phyloP scores from a whole-genome alignment of 2,329 filamentous ascomycete species.

The Ophiostoma sp. region DNA sequence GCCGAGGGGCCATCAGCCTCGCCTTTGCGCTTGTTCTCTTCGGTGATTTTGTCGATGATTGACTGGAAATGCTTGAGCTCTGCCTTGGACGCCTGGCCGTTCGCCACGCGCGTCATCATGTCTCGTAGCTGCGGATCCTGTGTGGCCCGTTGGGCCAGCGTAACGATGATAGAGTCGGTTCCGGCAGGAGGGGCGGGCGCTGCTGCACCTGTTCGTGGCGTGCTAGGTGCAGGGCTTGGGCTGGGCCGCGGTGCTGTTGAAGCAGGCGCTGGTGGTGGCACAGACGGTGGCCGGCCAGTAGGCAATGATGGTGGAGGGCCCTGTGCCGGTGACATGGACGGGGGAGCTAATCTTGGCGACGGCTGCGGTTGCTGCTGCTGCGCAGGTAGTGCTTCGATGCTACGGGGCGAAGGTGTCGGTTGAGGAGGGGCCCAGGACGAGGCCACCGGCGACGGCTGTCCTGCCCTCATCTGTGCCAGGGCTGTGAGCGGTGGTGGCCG shows the following conservation, averaged over 20 bases:
- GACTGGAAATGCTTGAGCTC: constrained; percentile 75
- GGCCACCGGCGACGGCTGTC: constrained; percentile 8
- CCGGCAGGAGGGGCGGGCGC: constrained; percentile 32
- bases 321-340: constrained; percentile 32
- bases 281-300: constrained; percentile 14
- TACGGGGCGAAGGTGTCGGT: not conserved
- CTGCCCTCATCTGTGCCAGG: not conserved
- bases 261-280: constrained; percentile 13
- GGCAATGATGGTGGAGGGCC: constrained; percentile 13
- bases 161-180: constrained; percentile 77
- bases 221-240: constrained; percentile 34
- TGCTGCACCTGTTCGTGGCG: constrained; percentile 25
- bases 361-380: constrained; percentile 13
- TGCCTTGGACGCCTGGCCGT: constrained; percentile 67
- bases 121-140: constrained; percentile 71
- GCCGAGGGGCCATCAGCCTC: constrained; percentile 55
- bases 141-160: constrained; percentile 73
- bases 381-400: not conserved
- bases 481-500: constrained; percentile 2
- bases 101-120: constrained; percentile 80
- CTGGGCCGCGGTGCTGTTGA: constrained; percentile 14
- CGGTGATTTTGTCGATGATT: constrained; percentile 77
- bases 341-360: constrained; percentile 36
- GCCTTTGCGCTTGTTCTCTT: constrained; percentile 55
- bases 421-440: not conserved